Base-by-base conservation (phyloP, 75 land plant species). In the Pinus tabuliformis region DNA sequence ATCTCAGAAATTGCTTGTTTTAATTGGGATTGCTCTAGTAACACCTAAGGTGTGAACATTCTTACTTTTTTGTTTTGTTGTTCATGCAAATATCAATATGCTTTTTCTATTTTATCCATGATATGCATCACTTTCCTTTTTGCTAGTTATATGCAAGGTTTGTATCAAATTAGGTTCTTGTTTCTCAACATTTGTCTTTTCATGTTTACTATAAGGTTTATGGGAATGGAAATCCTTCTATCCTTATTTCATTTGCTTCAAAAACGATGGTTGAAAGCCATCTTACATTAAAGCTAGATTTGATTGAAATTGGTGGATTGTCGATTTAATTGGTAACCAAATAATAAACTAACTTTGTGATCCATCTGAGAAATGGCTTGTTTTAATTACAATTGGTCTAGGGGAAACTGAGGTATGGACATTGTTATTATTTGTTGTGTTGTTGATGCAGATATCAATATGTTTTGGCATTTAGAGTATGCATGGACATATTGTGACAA, bases 11-110 rank as follows among this genome's bases (percentile, higher is more conserved):
- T 97, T 98, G 99, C 89, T 97, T 62, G 98, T 97, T 70, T 80
- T 97, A 58, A 91, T 95, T 83, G 98, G 99, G 71, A 97, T 97
- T 81, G 93, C 98, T 61, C 98, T 98, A 78, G 99, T 98, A 54
- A 85, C 98, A 58, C 87, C 95, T 58, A 95, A 97, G 95, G 99
- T 95, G 77, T 61, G 26, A 26, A 26, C 26, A 26, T 26, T 26
- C 62, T 28, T 2, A 8, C 15, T 30, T 9, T 1, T 49, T 49
- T 30, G 3, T 6, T 56, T 3, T 73, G 7, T 4, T 56, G 64
- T 56, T 57, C 4, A 37, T 30, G 73, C 45, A 16, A 0, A 24
- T 62, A 30, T 76, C 94, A 97, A 92, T 71, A 97, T 97, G 98
- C 78, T 33, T 33, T 33, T 33, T 5, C 5, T 76, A 24, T 2